A percentile compares a stretch with the other conserved stretches of the same genome.
These are phyloP conservation scores for Ceratobasidium sp. DNA, from an alignment of 1,284 basidiomycete species.

Conservation along the genomic window DNA sequence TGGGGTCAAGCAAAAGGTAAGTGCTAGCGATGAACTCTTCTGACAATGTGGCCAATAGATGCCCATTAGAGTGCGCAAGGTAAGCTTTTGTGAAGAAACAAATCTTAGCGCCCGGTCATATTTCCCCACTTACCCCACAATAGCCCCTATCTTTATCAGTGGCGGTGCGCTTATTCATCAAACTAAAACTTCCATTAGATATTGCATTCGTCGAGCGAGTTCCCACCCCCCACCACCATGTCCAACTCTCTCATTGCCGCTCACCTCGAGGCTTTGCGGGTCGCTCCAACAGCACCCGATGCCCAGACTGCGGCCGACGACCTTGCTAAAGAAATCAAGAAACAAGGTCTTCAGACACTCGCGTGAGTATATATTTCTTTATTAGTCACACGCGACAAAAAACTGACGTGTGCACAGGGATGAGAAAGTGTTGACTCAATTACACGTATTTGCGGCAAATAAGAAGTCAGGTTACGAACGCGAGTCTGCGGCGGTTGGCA, in stretches of 20 bases:
- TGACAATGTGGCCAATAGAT: not conserved
- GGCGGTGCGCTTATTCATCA: constrained; percentile 20
- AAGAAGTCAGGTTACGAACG: constrained; percentile 94
- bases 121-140: not conserved
- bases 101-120: not conserved
- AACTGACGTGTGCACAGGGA: constrained; percentile 60
- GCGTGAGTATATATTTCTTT: constrained; percentile 60
- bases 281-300: constrained; percentile 82
- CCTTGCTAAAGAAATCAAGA: constrained; percentile 74
- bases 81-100: not conserved
- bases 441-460: constrained; percentile 81
- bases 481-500: constrained; percentile 88
- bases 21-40: not conserved
- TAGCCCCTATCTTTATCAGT: constrained; percentile 22
- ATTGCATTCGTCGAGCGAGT: constrained; percentile 1
- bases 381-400: not conserved
- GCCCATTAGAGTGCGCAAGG: not conserved
- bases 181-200: constrained; percentile 38
- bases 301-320: constrained; percentile 82
- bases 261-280: constrained; percentile 67
- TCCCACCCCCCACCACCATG: constrained; percentile 31
- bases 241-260: constrained; percentile 30
- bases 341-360: constrained; percentile 69
- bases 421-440: constrained; percentile 68
- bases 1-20: not conserved